Evolutionary conservation across 768 basidiomycete species (phyloP), one percentile per base, ranked within the genome.

Genomic region (Hemileccinum impolitum): DNA sequence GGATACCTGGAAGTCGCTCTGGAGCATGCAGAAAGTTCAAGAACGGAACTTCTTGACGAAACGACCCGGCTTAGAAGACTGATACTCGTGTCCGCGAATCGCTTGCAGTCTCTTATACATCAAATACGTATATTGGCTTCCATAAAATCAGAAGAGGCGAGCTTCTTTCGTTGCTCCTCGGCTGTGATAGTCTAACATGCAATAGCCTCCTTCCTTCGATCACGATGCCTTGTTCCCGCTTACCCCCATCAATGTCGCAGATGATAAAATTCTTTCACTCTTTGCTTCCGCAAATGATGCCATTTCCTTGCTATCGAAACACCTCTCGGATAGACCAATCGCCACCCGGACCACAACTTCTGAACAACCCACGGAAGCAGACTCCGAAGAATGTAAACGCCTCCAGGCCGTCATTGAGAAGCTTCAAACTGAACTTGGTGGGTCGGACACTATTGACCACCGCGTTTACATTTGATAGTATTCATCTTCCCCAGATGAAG

Each of bases 21-120:
- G 30, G 82, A 85, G 40, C 79, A 91, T 55, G 83, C 88, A 0
- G 89, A 92, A 62, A 73, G 75, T 43, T 80, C 86, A 1, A 73
- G 86, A 34, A 70, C 69, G 19, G 77, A 77, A 38, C 75, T 92
- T 17, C 64, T 71, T 26, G 79, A 83, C 32, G 88, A 93, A 62
- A 90, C 85, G 45, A 60, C 75, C 28, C 70, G 72, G 31, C 72
- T 92, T 31, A 79, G 80, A 46, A 77, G 75, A 26, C 65, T 89
- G 23, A 62, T 88, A 4, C 60, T 93, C 43, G 73, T 74, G 34
- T 72, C 79, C 6, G 79, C 83, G 31, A 90, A 90, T 56, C 82
- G 84, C 50, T 62, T 87, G 15, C 82, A 85, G 60, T 65, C 72
- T 14, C 64, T 83, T 41, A 47, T 82, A 17, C 73, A 82, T 54